Percentiles rank a stretch among this genome's conserved stretches.
Conservation (phyloP, 768 basidiomycete species). For the Amyloporia xantha region DNA sequence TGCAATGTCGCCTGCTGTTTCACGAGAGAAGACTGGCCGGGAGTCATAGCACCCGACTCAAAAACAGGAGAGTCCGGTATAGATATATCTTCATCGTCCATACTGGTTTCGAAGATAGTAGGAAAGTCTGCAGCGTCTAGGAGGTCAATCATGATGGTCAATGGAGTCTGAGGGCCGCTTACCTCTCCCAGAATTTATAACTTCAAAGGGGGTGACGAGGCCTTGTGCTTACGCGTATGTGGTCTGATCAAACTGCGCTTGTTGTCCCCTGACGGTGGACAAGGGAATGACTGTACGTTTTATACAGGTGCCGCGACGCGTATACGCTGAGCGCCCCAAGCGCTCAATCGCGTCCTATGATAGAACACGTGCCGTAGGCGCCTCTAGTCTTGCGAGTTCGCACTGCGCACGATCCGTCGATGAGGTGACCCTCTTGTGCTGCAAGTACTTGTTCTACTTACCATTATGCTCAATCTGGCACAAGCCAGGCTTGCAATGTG, state of each 20-base stretch:
- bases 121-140: constrained; percentile 3
- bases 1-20: constrained; percentile 56
- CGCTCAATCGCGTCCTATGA: constrained; percentile 2
- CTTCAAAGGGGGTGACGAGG: constrained; percentile 17
- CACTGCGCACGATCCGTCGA: too few relatives aligned
- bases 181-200: constrained; percentile 11
- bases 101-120: constrained; percentile 16
- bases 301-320: constrained; percentile 1
- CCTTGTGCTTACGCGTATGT: constrained; percentile 8
- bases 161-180: background rate
- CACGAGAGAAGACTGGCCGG: constrained; percentile 34
- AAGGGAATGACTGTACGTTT: background rate
- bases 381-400: background rate
- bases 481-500: background rate
- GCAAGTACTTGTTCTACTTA: background rate
- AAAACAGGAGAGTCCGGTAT: constrained; percentile 37
- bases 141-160: background rate
- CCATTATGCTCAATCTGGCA: background rate
- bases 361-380: background rate
- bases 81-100: constrained; percentile 58
- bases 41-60: constrained; percentile 23
- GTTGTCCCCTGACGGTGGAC: background rate
- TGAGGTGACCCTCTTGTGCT: background rate
- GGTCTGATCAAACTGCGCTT: constrained; percentile 1
- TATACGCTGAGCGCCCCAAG: background rate